Percentiles rank a stretch among this genome's conserved stretches.
Conservation (phyloP, 2,329 filamentous ascomycete species). For the Pseudopithomyces chartarum region DNA sequence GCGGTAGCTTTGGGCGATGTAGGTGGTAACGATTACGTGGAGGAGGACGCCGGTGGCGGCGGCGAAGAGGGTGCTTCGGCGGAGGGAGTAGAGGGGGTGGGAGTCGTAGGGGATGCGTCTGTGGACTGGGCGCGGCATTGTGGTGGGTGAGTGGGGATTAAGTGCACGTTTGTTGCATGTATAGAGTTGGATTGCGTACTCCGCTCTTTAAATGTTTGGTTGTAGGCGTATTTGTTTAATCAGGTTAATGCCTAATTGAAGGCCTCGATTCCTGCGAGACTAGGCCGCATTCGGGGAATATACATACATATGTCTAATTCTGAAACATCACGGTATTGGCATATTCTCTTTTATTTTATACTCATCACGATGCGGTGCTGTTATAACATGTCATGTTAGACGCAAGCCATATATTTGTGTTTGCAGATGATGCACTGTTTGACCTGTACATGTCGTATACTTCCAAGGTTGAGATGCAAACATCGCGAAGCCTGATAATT, state of each 20-base stretch:
- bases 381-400: too few relatives aligned
- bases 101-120: conserved; percentile 12
- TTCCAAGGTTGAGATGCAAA: too few relatives aligned
- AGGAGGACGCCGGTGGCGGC: conserved; percentile 9
- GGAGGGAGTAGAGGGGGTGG: conserved; percentile 16
- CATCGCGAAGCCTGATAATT: too few relatives aligned
- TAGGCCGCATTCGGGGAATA: background rate
- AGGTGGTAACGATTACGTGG: conserved; percentile 6
- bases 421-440: too few relatives aligned
- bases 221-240: too few relatives aligned
- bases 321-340: too few relatives aligned
- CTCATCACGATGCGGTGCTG: too few relatives aligned
- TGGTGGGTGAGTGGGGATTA: background rate
- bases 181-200: too few relatives aligned
- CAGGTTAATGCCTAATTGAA: background rate
- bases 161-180: background rate
- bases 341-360: too few relatives aligned
- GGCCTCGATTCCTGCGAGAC: background rate
- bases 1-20: background rate
- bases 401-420: too few relatives aligned
- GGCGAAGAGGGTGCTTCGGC: conserved; percentile 4
- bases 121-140: background rate
- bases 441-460: too few relatives aligned
- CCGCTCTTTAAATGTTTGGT: background rate
- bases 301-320: background rate